Conservation (phyloP, 352 stramenopile genomes). For the Pythium grandisporangium region DNA sequence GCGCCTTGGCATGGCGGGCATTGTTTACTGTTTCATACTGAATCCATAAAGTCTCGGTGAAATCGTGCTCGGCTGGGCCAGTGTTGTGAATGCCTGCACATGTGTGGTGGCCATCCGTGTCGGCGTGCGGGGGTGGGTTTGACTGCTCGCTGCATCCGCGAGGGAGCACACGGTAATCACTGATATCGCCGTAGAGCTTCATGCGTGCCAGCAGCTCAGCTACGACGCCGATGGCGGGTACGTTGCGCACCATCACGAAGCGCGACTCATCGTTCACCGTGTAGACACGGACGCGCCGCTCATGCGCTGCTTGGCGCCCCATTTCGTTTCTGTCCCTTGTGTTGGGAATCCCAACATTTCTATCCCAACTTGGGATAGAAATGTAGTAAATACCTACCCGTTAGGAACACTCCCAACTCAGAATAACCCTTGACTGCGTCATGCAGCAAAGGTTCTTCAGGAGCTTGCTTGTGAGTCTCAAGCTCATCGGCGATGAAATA, state of each 20-base stretch:
- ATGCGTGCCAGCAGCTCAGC: conserved; percentile 17
- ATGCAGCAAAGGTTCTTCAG: no score
- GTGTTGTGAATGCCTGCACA: no score
- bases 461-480: no score
- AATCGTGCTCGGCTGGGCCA: conserved; percentile 14
- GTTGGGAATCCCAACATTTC: no score
- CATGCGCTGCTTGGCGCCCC: not conserved
- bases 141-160: no score
- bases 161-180: conserved; percentile 13
- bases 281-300: conserved; percentile 19
- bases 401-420: no score
- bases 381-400: no score
- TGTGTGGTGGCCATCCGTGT: conserved; percentile 3
- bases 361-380: no score
- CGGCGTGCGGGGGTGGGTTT: no score
- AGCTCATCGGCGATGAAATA: no score
- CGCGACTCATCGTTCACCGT: conserved; percentile 28
- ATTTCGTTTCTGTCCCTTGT: conserved; percentile 1
- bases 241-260: conserved; percentile 21
- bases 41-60: conserved; percentile 58
- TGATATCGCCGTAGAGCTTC: conserved; percentile 13
- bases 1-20: conserved; percentile 53
- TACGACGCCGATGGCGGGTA: conserved; percentile 15
- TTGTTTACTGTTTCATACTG: conserved; percentile 74
- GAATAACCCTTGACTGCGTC: no score